These are phyloP conservation scores for Aspergillus pseudoterreus DNA, from an alignment of 2,329 filamentous ascomycete species.

Conservation along the genomic window DNA sequence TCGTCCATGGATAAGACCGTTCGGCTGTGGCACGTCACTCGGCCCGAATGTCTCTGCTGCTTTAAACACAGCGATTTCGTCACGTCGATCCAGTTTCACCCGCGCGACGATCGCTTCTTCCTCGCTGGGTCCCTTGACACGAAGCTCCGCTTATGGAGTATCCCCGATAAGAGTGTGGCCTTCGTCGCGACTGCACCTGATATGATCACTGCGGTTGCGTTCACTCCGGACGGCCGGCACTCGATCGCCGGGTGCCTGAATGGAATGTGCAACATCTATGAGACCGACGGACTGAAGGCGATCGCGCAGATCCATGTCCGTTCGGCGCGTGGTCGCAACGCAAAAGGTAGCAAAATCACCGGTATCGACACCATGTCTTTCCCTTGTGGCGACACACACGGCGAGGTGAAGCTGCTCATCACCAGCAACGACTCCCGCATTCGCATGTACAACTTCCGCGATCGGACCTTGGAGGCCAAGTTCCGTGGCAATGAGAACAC, in stretches of 20 bases:
- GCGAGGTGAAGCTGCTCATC: conserved; percentile 77
- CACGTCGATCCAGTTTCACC: conserved; percentile 91
- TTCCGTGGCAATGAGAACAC: conserved; percentile 88
- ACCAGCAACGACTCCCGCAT: conserved; percentile 94
- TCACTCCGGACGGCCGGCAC: conserved; percentile 85
- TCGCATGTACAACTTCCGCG: conserved; percentile 80
- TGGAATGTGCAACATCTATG: conserved; percentile 84
- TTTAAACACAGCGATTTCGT: conserved; percentile 96
- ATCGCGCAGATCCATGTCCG: conserved; percentile 88
- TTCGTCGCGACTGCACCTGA: conserved; percentile 74
- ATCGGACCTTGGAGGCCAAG: conserved; percentile 82
- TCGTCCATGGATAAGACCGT: conserved; percentile 99
- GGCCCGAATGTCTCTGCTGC: conserved; percentile 81
- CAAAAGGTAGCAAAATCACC: conserved; percentile 96
- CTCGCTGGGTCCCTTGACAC: conserved; percentile 88
- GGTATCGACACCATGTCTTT: conserved; percentile 74
- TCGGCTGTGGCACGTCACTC: conserved; percentile 83
- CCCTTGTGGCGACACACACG: conserved; percentile 54
- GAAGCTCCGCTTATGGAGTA: conserved; percentile 89
- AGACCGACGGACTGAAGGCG: conserved; percentile 83
- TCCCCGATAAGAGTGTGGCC: conserved; percentile 90
- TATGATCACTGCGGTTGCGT: conserved; percentile 89
- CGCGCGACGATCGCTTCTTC: conserved; percentile 93
- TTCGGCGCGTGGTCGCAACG: conserved; percentile 85
- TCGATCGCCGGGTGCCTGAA: conserved; percentile 84